A percentile compares a stretch with the other conserved stretches of the same genome.
Conservation (phyloP, 306 rosid species). For the Heteromeles arbutifolia region DNA sequence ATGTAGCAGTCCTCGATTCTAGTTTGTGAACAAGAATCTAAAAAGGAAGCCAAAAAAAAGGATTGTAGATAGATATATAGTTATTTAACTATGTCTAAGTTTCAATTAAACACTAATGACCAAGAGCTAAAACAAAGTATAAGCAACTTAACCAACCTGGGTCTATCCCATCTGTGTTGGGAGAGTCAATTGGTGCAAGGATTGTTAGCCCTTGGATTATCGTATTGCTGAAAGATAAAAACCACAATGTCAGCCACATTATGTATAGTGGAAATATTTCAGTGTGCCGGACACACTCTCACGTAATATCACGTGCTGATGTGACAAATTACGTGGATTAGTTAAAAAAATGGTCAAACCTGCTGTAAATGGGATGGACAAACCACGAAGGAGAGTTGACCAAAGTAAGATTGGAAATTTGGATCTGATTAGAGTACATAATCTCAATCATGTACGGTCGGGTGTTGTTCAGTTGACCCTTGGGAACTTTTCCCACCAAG, state of each 20-base stretch:
- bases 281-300: too few species aligned
- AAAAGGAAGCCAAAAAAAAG: too few species aligned
- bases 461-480: slow-evolving; percentile 23
- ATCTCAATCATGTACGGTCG: slow-evolving; percentile 64
- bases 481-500: slow-evolving; percentile 61
- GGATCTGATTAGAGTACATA: slow-evolving; percentile 45
- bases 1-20: slow-evolving; percentile 58
- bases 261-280: too few species aligned
- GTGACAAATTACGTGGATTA: too few species aligned
- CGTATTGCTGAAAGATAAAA: slow-evolving; percentile 33
- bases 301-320: too few species aligned
- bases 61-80: too few species aligned
- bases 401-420: slow-evolving; percentile 56
- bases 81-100: too few species aligned
- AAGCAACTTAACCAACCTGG: slow-evolving; percentile 16
- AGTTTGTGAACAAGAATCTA: slow-evolving; percentile 46
- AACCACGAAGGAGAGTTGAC: slow-evolving; percentile 69
- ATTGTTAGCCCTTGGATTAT: slow-evolving; percentile 46
- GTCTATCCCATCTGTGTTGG: slow-evolving; percentile 75
- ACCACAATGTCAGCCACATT: neutral
- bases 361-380: slow-evolving; percentile 68
- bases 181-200: slow-evolving; percentile 52
- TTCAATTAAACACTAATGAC: too few species aligned
- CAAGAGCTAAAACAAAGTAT: too few species aligned
- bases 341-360: slow-evolving; percentile 2